Evolutionary conservation across 257 asterid genomes (phyloP).

Genomic region (Gentiana macrophylla): DNA sequence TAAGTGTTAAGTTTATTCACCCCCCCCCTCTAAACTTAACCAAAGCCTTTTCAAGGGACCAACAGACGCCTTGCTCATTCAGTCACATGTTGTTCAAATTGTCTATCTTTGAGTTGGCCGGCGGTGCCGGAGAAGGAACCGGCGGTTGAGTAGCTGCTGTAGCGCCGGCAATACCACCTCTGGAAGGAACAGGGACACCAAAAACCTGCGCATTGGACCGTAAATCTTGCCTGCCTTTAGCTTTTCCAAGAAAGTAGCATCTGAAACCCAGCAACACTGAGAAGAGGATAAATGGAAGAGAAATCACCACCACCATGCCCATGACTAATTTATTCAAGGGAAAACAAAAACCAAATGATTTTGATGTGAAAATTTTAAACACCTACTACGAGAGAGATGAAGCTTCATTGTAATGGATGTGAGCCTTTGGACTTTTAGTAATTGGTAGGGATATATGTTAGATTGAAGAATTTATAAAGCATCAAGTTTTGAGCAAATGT

Average conservation of each 20-base stretch:
- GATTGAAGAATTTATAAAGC: too few species aligned
- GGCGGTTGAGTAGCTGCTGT: constrained; percentile 16
- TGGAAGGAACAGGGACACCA: constrained; percentile 68
- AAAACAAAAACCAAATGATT: too few species aligned
- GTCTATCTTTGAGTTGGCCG: not conserved
- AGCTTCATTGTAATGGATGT: too few species aligned
- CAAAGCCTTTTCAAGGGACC: too few species aligned
- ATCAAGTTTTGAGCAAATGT: too few species aligned
- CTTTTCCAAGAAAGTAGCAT: constrained; percentile 68
- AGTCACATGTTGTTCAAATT: constrained; percentile 8
- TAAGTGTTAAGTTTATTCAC: too few species aligned
- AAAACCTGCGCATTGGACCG: constrained; percentile 60
- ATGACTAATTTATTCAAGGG: constrained; percentile 7
- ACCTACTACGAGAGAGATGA: too few species aligned
- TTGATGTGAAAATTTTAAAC: too few species aligned
- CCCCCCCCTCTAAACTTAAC: too few species aligned
- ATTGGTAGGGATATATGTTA: too few species aligned
- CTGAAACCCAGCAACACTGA: constrained; percentile 69
- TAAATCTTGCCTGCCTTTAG: constrained; percentile 64
- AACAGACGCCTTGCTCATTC: too few species aligned
- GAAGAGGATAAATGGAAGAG: constrained; percentile 67
- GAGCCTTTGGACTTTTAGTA: too few species aligned
- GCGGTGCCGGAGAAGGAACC: not conserved
- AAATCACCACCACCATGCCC: constrained; percentile 84
- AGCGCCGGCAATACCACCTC: constrained; percentile 26